Evolutionary conservation across 352 stramenopile species (phyloP).

Genomic region (Peronosclerospora sorghi): DNA sequence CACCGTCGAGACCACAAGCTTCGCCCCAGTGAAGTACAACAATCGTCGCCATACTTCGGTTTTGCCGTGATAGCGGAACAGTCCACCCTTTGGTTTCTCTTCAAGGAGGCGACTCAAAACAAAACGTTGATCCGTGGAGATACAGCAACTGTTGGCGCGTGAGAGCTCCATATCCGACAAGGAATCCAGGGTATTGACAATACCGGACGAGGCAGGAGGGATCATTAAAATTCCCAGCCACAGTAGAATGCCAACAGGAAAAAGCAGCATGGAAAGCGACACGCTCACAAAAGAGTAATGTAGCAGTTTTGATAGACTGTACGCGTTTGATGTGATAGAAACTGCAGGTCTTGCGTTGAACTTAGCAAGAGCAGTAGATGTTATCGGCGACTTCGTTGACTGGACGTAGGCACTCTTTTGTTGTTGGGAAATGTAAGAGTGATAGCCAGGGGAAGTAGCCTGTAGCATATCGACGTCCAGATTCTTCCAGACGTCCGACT

Average conservation of each 20-base stretch:
- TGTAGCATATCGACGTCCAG: slow-evolving; percentile 22
- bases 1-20: slow-evolving; percentile 51
- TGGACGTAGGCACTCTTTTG: slow-evolving; percentile 25
- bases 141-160: slow-evolving; percentile 57
- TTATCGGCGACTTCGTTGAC: slow-evolving; percentile 15
- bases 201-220: slow-evolving; percentile 32
- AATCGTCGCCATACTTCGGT: slow-evolving; percentile 54
- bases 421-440: slow-evolving; percentile 45
- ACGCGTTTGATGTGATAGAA: slow-evolving; percentile 4
- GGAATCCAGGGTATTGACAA: slow-evolving; percentile 48
- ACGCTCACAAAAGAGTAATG: slow-evolving; percentile 48
- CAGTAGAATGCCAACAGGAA: slow-evolving; percentile 43
- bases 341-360: slow-evolving; percentile 5
- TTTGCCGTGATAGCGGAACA: slow-evolving; percentile 52
- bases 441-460: slow-evolving; percentile 26
- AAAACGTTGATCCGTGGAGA: slow-evolving; percentile 33
- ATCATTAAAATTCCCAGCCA: slow-evolving; percentile 51
- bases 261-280: slow-evolving; percentile 40
- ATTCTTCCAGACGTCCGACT: slow-evolving; percentile 28
- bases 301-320: slow-evolving; percentile 55
- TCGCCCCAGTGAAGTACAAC: slow-evolving; percentile 53
- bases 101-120: slow-evolving; percentile 48
- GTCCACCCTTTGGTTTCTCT: slow-evolving; percentile 21
- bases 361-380: slow-evolving; percentile 17
- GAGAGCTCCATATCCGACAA: slow-evolving; percentile 69